Percentiles rank a stretch among this genome's conserved stretches.
These are phyloP conservation scores for Dictyostelium citrinum DNA, from an alignment of 78 protist genomes.

Conservation along the genomic window DNA sequence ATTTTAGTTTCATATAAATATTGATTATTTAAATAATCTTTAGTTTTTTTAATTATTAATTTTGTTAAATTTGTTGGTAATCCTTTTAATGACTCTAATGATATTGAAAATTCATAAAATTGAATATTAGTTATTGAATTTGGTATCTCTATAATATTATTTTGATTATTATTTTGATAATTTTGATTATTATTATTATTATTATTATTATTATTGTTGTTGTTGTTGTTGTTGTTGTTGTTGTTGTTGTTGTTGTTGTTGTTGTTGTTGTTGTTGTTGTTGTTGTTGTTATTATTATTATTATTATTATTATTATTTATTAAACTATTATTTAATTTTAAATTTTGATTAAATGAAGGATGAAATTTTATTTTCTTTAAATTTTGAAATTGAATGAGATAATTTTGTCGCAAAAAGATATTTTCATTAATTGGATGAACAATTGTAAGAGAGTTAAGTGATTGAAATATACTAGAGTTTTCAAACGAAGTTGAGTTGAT, in stretches of 20 bases:
- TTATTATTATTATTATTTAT: not conserved
- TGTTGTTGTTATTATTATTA: too few species aligned
- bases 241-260: not conserved
- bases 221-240: too few species aligned
- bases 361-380: not conserved
- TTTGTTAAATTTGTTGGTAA: not conserved
- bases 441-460: not conserved
- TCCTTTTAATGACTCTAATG: not conserved
- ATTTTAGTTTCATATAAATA: not conserved
- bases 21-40: not conserved
- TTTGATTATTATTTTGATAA: not conserved
- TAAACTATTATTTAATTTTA: not conserved
- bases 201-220: too few species aligned
- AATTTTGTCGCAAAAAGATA: not conserved
- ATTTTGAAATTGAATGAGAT: not conserved
- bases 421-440: not conserved
- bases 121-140: not conserved
- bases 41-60: not conserved
- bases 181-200: too few species aligned
- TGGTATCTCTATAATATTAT: not conserved
- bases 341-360: not conserved
- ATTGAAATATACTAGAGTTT: not conserved
- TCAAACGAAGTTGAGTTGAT: not conserved
- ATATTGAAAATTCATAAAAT: not conserved
- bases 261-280: too few species aligned